These are phyloP conservation scores for Ballota nigra DNA, from an alignment of 257 asterid species.

Conservation along the genomic window DNA sequence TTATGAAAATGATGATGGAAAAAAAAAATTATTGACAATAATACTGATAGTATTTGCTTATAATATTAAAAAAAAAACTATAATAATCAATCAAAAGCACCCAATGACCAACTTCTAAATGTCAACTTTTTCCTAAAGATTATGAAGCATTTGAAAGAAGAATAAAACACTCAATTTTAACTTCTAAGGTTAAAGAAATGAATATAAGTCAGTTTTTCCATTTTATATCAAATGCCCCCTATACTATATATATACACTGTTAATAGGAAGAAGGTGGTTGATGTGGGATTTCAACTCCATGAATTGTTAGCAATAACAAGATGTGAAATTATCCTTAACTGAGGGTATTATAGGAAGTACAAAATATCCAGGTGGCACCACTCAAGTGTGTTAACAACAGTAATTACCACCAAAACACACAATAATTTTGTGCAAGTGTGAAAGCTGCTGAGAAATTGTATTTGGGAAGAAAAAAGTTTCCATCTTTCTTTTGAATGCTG, in stretches of 20 bases:
- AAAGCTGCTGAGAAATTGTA: neutral
- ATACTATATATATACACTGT: too few relatives aligned
- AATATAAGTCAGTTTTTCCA: too few relatives aligned
- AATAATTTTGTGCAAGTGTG: slow-evolving; percentile 11
- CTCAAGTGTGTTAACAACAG: neutral
- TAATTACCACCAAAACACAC: neutral
- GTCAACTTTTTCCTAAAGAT: neutral
- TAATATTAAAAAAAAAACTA: too few relatives aligned
- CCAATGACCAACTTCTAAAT: too few relatives aligned
- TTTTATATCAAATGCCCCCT: too few relatives aligned
- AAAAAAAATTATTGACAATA: too few relatives aligned
- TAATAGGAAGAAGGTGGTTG: too few relatives aligned
- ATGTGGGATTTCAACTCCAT: neutral
- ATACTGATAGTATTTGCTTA: too few relatives aligned
- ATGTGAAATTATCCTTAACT: neutral
- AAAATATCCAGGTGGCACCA: neutral
- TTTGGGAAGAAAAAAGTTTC: neutral
- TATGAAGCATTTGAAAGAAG: neutral
- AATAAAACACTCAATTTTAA: neutral
- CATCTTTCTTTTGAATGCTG: neutral
- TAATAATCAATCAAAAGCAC: neutral
- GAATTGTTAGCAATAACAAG: neutral
- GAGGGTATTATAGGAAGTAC: slow-evolving; percentile 11
- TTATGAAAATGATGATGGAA: neutral
- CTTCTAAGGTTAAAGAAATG: too few relatives aligned